A percentile compares a stretch with the other conserved stretches of the same genome.
Conservation (phyloP, 768 basidiomycete genomes). For the Gelatoporia subvermispora region DNA sequence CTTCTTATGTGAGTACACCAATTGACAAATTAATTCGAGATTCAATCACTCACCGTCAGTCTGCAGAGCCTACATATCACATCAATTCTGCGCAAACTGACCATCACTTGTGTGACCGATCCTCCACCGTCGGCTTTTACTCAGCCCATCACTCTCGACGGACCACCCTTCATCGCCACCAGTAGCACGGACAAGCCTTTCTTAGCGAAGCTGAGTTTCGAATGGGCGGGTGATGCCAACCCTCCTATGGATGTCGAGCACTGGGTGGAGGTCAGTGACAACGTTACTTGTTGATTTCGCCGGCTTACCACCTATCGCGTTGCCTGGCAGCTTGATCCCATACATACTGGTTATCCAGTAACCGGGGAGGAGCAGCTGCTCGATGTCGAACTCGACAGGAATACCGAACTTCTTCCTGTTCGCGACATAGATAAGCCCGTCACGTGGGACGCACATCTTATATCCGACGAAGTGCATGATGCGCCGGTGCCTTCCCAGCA, state of each 20-base stretch:
- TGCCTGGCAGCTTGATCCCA: constrained; percentile 36
- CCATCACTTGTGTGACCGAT: constrained; percentile 33
- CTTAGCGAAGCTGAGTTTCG: constrained; percentile 36
- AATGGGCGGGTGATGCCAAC: constrained; percentile 39
- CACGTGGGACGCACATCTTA: constrained; percentile 15
- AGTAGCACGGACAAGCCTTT: constrained; percentile 42
- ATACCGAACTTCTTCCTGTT: constrained; percentile 33
- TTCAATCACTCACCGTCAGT: background rate
- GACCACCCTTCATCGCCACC: constrained; percentile 36
- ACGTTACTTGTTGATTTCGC: background rate
- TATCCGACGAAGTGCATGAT: background rate
- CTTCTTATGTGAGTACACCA: constrained; percentile 39
- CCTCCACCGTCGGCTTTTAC: constrained; percentile 32
- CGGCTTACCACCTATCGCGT: background rate
- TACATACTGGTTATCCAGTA: constrained; percentile 29
- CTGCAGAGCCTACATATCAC: constrained; percentile 31
- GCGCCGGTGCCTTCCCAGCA: background rate
- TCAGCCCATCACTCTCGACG: constrained; percentile 27
- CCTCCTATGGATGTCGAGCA: constrained; percentile 41
- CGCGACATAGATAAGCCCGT: constrained; percentile 7
- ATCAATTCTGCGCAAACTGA: constrained; percentile 28
- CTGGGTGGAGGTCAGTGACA: constrained; percentile 41
- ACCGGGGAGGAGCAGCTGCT: constrained; percentile 47
- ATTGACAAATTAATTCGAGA: background rate
- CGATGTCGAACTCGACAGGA: constrained; percentile 44